phyloP scores from a whole-genome alignment of 148 eudicot genomes.

The Talinum fruticosum region DNA sequence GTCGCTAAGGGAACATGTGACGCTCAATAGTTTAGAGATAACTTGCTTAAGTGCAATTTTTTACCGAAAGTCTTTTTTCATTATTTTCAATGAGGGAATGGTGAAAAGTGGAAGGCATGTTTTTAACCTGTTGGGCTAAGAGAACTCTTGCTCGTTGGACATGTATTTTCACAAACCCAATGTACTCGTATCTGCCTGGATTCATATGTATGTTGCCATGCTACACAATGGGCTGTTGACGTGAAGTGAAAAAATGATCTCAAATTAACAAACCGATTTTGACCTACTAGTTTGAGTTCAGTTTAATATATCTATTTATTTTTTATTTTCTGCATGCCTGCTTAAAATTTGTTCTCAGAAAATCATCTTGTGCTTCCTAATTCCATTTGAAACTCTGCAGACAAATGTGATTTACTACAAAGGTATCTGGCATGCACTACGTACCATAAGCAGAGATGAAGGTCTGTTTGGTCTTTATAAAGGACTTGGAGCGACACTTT shows the following conservation, averaged over 20 bases:
- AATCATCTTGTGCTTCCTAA: neutral
- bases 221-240: neutral
- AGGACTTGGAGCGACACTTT: conserved; percentile 87
- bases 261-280: neutral
- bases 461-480: conserved; percentile 77
- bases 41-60: neutral
- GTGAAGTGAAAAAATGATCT: neutral
- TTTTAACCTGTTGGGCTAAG: no score
- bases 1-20: neutral
- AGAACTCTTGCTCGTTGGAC: neutral
- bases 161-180: neutral
- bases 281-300: neutral
- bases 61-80: neutral
- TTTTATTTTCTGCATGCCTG: no score
- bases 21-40: neutral
- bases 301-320: neutral
- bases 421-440: conserved; percentile 81
- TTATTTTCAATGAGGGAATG: neutral
- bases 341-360: neutral
- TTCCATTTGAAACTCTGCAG: conserved; percentile 37
- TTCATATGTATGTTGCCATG: neutral
- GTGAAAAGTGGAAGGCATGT: neutral
- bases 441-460: conserved; percentile 76
- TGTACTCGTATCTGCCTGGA: neutral
- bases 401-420: conserved; percentile 75